Conservation (phyloP, 768 basidiomycete genomes). For the Kwoniella sp. region DNA sequence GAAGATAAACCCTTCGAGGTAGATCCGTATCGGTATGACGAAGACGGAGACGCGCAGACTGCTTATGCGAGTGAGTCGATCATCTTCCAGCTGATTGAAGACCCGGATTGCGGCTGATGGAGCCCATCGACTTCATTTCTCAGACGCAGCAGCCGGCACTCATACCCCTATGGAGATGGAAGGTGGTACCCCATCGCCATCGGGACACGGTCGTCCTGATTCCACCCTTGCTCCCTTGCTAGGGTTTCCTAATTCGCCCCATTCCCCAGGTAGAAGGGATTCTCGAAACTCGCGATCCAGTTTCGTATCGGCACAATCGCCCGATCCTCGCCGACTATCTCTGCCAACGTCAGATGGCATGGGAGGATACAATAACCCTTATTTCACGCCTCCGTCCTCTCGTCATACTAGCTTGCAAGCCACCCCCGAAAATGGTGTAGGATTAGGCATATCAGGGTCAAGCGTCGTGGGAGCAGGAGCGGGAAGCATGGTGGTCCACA, state of each 20-base stretch:
- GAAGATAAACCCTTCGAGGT: slow-evolving; percentile 19
- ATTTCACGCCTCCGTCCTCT: not conserved
- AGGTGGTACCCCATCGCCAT: not conserved
- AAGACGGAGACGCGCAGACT: not conserved
- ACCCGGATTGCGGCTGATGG: not conserved
- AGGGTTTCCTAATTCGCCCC: not conserved
- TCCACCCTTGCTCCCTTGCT: slow-evolving; percentile 5
- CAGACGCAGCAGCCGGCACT: slow-evolving; percentile 12
- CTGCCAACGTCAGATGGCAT: not conserved
- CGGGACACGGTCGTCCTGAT: not conserved
- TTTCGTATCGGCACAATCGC: not conserved
- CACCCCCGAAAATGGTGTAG: not conserved
- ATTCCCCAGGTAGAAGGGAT: not conserved
- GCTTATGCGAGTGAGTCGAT: slow-evolving; percentile 19
- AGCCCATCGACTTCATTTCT: too few relatives aligned
- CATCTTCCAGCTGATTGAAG: not conserved
- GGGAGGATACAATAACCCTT: not conserved
- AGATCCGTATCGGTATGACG: slow-evolving; percentile 9
- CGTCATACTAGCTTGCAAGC: not conserved
- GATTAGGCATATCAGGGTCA: not conserved
- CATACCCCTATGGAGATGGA: slow-evolving; percentile 7
- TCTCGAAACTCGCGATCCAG: not conserved
- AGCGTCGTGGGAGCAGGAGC: not conserved
- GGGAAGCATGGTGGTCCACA: slow-evolving; percentile 3
- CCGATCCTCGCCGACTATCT: slow-evolving; percentile 4